Evolutionary conservation across 768 basidiomycete genomes (phyloP).

Genomic region (Baorangia bicolor): DNA sequence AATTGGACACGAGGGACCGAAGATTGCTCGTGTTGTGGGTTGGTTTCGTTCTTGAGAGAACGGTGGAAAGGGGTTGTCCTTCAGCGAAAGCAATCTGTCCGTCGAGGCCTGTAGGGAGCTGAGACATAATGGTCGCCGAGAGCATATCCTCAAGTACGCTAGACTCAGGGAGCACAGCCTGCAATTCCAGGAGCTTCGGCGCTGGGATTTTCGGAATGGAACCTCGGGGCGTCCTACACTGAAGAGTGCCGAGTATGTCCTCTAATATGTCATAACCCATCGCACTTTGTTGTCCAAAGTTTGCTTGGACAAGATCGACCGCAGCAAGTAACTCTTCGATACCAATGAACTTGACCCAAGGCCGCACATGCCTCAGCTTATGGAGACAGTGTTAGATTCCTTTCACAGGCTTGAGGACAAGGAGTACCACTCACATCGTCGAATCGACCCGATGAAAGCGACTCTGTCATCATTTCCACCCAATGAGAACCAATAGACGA

Average conservation of each 20-base stretch:
- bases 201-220: slow-evolving; percentile 25
- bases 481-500: slow-evolving; percentile 45
- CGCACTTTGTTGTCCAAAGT: not conserved
- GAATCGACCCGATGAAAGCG: slow-evolving; percentile 7
- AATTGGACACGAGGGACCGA: slow-evolving; percentile 18
- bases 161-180: slow-evolving; percentile 35
- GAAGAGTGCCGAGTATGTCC: slow-evolving; percentile 38
- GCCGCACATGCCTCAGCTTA: slow-evolving; percentile 13
- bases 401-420: not conserved
- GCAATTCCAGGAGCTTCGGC: slow-evolving; percentile 40
- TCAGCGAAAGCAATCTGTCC: slow-evolving; percentile 17
- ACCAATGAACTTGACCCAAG: slow-evolving; percentile 59
- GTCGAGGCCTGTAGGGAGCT: slow-evolving; percentile 30
- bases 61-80: slow-evolving; percentile 3
- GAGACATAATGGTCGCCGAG: slow-evolving; percentile 39
- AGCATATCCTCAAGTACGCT: slow-evolving; percentile 48
- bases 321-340: slow-evolving; percentile 41
- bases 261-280: slow-evolving; percentile 31
- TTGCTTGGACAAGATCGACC: slow-evolving; percentile 39
- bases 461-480: slow-evolving; percentile 25
- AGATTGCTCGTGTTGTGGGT: not conserved
- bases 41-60: not conserved
- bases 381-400: not conserved
- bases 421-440: slow-evolving; percentile 10
- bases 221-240: slow-evolving; percentile 1